Evolutionary conservation across 2,329 filamentous ascomycete genomes (phyloP).

Genomic region (Fusarium nematophilum): DNA sequence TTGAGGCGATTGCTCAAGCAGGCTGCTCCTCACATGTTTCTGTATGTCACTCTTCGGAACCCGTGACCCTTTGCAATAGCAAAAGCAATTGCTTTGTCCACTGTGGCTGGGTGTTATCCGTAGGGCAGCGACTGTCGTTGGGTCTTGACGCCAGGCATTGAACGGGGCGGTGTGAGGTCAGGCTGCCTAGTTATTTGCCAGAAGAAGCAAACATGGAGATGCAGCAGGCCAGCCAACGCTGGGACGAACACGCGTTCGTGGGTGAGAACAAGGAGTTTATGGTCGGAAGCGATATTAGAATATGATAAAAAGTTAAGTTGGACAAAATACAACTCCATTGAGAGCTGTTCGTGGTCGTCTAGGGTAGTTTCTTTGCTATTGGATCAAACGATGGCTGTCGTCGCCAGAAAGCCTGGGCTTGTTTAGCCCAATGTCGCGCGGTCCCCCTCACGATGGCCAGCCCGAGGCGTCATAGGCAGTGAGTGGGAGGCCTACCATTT

Average conservation of each 20-base stretch:
- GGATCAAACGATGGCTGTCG: background rate
- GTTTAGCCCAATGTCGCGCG: constrained; percentile 12
- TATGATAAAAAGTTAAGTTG: no score
- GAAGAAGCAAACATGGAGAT: constrained; percentile 8
- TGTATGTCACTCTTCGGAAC: background rate
- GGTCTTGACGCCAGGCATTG: background rate
- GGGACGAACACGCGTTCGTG: background rate
- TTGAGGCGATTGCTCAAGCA: background rate
- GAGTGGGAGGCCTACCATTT: constrained; percentile 35
- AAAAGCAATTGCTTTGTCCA: no score
- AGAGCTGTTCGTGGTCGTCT: background rate
- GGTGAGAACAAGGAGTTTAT: background rate
- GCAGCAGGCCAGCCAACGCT: background rate
- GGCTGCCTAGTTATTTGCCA: background rate
- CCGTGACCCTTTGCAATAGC: background rate
- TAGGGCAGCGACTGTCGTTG: no score
- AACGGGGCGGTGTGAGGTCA: background rate
- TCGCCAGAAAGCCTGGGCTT: constrained; percentile 3
- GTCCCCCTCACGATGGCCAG: background rate
- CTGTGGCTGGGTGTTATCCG: no score
- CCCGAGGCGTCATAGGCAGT: constrained; percentile 14
- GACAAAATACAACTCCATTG: no score
- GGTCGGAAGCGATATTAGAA: background rate
- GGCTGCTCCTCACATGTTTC: background rate
- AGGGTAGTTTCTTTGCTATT: background rate